Base-by-base conservation (phyloP, 1,284 basidiomycete genomes). In the Malassezia vespertilionis region DNA sequence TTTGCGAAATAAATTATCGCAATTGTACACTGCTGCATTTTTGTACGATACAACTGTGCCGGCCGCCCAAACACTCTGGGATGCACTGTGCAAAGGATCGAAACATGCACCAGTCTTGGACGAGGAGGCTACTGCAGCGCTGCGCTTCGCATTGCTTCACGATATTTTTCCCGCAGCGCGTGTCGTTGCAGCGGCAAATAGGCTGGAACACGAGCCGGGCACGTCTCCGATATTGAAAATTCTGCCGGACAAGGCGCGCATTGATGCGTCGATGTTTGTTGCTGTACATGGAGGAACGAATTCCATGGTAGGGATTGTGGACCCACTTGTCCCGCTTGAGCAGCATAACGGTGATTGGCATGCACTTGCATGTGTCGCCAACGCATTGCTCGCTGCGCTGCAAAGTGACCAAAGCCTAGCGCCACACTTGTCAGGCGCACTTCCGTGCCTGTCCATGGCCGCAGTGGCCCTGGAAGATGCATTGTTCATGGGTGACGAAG, bases 321-420 rank as follows among this genome's bases (percentile, higher is more conserved):
- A 68, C 33, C 54, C 58, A 1, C 59, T 72, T 34, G 73, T 82
- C n/a, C 77, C 5, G 33, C 70, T 17, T 65, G 71, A 11, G 49
- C 21, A 5, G 12, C n/a, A 22, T 15, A 18, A 38, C 23, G 24
- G 24, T 5, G 37, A 39, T 10, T 39, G 37, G 37, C 24, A 78
- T 0, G 59, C 75, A 3, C 87, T 85, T 58, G 80, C 81, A 0
- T 79, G 89, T 8, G 72, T 77, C 1, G 76, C 80, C 10, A 71
- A 75, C 33, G 81, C 81, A 0, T 72, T 84, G 10, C 71, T 87
- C 2, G 72, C 78, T 1, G 67, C 81, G 24, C 74, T 87, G 26
- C 65, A 75, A 1, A 74, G 78, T 2, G 79, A 88, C 60, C 79
- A 84, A 14, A 73, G 75, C 4, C 59, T 78, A 2, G 80, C 82